phyloP scores from a whole-genome alignment of 352 stramenopile genomes.

The Phytopythium mirpurense region DNA sequence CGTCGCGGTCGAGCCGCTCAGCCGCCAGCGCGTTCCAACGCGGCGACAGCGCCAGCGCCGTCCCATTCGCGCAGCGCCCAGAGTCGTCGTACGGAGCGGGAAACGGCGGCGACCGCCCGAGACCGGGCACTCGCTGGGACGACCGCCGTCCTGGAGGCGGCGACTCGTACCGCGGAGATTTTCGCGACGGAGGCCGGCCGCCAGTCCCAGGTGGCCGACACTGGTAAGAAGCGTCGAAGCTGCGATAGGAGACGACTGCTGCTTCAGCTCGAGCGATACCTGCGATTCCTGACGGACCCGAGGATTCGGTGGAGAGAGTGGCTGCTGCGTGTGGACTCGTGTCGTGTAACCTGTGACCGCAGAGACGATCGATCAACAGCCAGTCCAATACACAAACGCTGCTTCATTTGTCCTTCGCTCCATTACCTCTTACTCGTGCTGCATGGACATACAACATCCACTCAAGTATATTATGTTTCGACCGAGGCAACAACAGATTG shows the following conservation, averaged over 20 bases:
- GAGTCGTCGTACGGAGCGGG: constrained; percentile 24
- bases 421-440: no score
- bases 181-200: neutral
- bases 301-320: no score
- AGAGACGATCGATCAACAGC: no score
- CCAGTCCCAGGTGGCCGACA: neutral
- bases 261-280: no score
- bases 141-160: constrained; percentile 45
- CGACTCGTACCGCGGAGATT: constrained; percentile 8
- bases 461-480: no score
- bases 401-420: no score
- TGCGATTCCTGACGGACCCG: no score
- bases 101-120: constrained; percentile 38
- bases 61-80: constrained; percentile 58
- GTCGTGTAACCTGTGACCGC: no score
- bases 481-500: no score
- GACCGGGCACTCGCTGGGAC: constrained; percentile 64
- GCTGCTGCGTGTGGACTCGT: no score
- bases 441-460: no score
- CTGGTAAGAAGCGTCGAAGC: neutral
- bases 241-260: neutral
- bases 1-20: constrained; percentile 26
- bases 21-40: constrained; percentile 34
- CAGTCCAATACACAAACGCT: no score
- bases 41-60: constrained; percentile 28